Base-by-base conservation (phyloP, 495 filamentous ascomycete species). In the Xylaria flabelliformis region DNA sequence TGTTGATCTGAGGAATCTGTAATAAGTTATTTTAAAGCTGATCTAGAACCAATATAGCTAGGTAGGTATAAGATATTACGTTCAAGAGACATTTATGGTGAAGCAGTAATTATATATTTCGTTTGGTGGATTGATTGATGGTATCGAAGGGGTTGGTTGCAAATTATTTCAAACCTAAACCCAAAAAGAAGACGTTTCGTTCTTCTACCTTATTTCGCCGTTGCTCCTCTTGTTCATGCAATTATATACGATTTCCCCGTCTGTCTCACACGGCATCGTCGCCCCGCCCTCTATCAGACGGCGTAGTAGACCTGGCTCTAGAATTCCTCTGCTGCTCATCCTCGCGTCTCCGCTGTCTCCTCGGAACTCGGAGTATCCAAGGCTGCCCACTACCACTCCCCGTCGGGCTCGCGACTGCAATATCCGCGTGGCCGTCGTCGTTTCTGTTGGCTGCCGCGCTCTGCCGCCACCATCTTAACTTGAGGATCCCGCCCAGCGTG, bases 391-490 rank as follows among this genome's bases (percentile, higher is more conserved):
- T 70, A 41, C 66, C 70, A 34, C 68, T 70, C 2, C 61, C 69
- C 29, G 70, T 66, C 1, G 77, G 69, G 26, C 73, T 77, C 13
- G 75, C 64, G 17, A 75, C 74, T 17, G 73, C 76, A 5, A 74
- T 41, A 17, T 78, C 76, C n/a, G 51, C 19, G 7, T 58, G 41
- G 32, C 24, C 34, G 15, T 59, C 66, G n/a, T 36, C 50, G 29
- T 41, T 59, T 2, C n/a, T 69, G 21, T 48, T 24, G 24, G 67
- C 74, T 12, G 59, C 58, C 8, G 3, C 72, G 46, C 68, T 75
- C 6, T 75, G 55, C 41, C 74, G 74, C 79, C 84, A 85, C 84
- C 83, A 86, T 67, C 69, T 82, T 24, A 83, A 63, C 53, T 76
- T 80, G 75, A 74, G 79, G n/a, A 85, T 74, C 0, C 77, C 80